A percentile compares a stretch with the other conserved stretches of the same genome.
Conservation (phyloP, 148 eudicot genomes). For the Euryodendron excelsum region DNA sequence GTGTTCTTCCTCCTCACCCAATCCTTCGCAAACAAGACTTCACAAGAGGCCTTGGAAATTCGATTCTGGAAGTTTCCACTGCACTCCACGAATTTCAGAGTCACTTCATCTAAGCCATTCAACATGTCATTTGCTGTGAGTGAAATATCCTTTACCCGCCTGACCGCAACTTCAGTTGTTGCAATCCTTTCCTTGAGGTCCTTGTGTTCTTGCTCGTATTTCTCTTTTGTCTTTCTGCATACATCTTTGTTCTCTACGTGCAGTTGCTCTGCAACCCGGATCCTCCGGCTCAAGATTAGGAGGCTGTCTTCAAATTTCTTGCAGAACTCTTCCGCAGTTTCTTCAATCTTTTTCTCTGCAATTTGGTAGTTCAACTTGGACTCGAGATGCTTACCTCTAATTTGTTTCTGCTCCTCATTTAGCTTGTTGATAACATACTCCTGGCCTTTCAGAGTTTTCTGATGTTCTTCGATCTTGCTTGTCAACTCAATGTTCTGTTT, state of each 20-base stretch:
- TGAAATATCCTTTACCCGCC: slow-evolving; percentile 28
- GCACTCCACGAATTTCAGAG: slow-evolving; percentile 42
- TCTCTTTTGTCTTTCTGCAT: slow-evolving; percentile 37
- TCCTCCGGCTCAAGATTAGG: slow-evolving; percentile 61
- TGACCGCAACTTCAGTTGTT: slow-evolving; percentile 33
- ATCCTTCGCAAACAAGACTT: slow-evolving; percentile 60
- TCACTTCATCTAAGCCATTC: slow-evolving; percentile 30
- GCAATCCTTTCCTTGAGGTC: slow-evolving; percentile 8
- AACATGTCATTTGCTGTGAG: slow-evolving; percentile 37
- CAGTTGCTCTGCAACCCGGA: slow-evolving; percentile 74
- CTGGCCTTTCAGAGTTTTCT: slow-evolving; percentile 30
- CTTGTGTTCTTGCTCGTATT: background rate
- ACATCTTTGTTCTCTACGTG: slow-evolving; percentile 65
- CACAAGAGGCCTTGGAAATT: slow-evolving; percentile 47
- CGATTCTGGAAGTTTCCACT: slow-evolving; percentile 45
- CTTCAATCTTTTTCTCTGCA: slow-evolving; percentile 65
- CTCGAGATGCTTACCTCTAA: slow-evolving; percentile 23
- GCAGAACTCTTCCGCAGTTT: slow-evolving; percentile 54
- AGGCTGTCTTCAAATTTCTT: slow-evolving; percentile 64
- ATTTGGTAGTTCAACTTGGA: slow-evolving; percentile 29
- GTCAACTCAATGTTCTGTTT: slow-evolving; percentile 31
- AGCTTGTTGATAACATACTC: slow-evolving; percentile 28
- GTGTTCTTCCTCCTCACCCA: slow-evolving; percentile 52
- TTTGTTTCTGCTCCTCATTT: slow-evolving; percentile 30
- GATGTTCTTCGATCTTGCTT: slow-evolving; percentile 26